Percentiles rank a stretch among this genome's conserved stretches.
Conservation (phyloP, 169 alveolate genomes). For the Cryptosporidium baileyi region DNA sequence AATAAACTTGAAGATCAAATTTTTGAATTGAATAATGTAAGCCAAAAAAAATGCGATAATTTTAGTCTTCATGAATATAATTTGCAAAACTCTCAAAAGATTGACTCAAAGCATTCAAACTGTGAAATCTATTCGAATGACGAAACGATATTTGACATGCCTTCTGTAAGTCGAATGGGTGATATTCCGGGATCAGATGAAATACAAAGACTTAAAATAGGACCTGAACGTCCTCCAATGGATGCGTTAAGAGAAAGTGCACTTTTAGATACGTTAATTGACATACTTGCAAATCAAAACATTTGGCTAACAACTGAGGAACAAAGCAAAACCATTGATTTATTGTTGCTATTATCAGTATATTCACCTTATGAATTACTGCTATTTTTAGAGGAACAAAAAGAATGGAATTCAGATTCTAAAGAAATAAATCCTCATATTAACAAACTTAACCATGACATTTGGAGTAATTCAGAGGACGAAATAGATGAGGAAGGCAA, state of each 20-base stretch:
- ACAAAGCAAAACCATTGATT: constrained; percentile 63
- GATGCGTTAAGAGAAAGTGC: constrained; percentile 69
- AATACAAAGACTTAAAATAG: constrained; percentile 41
- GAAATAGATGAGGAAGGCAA: constrained; percentile 3
- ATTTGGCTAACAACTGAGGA: constrained; percentile 68
- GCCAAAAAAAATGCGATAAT: not conserved
- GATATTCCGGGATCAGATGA: constrained; percentile 65
- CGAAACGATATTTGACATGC: constrained; percentile 69
- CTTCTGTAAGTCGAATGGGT: constrained; percentile 68
- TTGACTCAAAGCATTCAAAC: constrained; percentile 2
- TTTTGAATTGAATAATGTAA: not conserved
- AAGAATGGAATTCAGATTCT: constrained; percentile 18
- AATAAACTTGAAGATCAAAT: not conserved
- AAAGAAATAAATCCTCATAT: not conserved
- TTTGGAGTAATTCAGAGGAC: constrained; percentile 66
- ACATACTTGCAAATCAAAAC: constrained; percentile 22
- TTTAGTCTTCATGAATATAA: not conserved
- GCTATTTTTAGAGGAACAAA: constrained; percentile 64
- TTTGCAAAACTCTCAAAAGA: not conserved
- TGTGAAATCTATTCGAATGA: constrained; percentile 1
- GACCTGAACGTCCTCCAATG: constrained; percentile 71
- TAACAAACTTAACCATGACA: constrained; percentile 13
- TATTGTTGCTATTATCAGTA: constrained; percentile 38
- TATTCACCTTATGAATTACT: constrained; percentile 61
- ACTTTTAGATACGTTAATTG: constrained; percentile 53